Evolutionary conservation across 2,329 filamentous ascomycete species (phyloP).

Genomic region (Didymella glomerata): DNA sequence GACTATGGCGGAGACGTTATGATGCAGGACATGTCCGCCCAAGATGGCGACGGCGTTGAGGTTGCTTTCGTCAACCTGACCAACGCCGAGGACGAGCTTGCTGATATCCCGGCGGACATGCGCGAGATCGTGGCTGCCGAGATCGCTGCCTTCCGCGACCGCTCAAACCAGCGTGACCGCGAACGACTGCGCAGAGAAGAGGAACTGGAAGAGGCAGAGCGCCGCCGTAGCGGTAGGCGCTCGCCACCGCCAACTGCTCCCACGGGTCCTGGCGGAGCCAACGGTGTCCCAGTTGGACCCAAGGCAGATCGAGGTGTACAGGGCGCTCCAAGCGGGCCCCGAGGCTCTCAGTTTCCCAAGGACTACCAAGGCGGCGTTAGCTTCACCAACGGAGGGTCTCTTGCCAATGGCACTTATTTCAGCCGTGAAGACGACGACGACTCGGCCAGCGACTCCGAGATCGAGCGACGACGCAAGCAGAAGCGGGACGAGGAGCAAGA

Average conservation of each 20-base stretch:
- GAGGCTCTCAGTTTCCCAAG: conserved; percentile 70
- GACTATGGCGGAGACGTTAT: conserved; percentile 72
- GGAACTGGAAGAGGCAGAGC: conserved; percentile 87
- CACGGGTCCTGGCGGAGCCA: conserved; percentile 69
- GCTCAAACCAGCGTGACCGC: conserved; percentile 86
- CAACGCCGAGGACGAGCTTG: conserved; percentile 83
- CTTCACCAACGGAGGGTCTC: conserved; percentile 81
- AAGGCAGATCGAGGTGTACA: conserved; percentile 69
- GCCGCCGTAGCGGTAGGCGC: conserved; percentile 73
- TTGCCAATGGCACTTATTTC: conserved; percentile 64
- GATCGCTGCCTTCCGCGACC: conserved; percentile 91
- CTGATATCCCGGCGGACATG: conserved; percentile 96
- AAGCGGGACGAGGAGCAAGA: conserved; percentile 80
- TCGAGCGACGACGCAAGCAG: conserved; percentile 74
- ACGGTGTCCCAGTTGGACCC: conserved; percentile 79
- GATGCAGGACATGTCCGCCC: conserved; percentile 69
- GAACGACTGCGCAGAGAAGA: conserved; percentile 90
- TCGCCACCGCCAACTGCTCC: conserved; percentile 72
- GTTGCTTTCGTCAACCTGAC: conserved; percentile 86
- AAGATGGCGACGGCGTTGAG: conserved; percentile 72
- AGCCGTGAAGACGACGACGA: conserved; percentile 84
- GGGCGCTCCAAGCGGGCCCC: conserved; percentile 78
- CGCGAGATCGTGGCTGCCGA: conserved; percentile 92
- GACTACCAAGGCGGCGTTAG: conserved; percentile 79
- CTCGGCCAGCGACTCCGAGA: conserved; percentile 84